Evolutionary conservation across 768 basidiomycete genomes (phyloP), one percentile per base, ranked within the genome.

Genomic region (Suillus sp.): DNA sequence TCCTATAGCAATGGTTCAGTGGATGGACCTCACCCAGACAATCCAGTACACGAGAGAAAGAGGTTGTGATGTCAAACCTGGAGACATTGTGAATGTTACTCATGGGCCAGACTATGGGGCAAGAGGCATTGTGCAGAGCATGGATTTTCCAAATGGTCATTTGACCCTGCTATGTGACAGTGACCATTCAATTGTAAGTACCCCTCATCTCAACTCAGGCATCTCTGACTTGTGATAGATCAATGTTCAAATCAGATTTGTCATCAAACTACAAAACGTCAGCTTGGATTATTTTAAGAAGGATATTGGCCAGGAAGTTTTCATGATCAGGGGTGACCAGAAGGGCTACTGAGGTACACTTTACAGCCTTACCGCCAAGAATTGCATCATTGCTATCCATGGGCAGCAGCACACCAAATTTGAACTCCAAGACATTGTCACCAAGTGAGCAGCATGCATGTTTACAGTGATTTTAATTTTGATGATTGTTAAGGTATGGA

Each of bases 261-360:
- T 18, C 0, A 3, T 9, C 3, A 51, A 27, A 16, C 0, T 30
- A 18, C 3, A 1, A 0, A 30, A 27, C 2, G 27, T 2, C 4
- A 16, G 1, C 14, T 14, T 50, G 8, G 48, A 50, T 27, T 3
- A 3, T 3, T 50, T 50, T 9, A 27, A 50, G 5, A 30, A 50
- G 6, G 18, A 18, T 10, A 51, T 51, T 2, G 30, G 50, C 3
- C 18, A 30, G 10, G 50, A 51, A 10, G 50, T 51, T 1, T 51
- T 32, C 9, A 32, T 51, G 18, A 10, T 51, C 18, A 8, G 18
- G 13, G 50, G 50, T 20, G 8, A 20, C 0, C 9, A 1, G 0
- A 51, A 51, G 8, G 50, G 50, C 30, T 51, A 20, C 9, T 0
- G 18, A 18, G 50, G 1, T 3, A 51, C 30, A 6, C 50, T 51